phyloP scores from a whole-genome alignment of 2,329 filamentous ascomycete genomes.

The Venturia asperata region DNA sequence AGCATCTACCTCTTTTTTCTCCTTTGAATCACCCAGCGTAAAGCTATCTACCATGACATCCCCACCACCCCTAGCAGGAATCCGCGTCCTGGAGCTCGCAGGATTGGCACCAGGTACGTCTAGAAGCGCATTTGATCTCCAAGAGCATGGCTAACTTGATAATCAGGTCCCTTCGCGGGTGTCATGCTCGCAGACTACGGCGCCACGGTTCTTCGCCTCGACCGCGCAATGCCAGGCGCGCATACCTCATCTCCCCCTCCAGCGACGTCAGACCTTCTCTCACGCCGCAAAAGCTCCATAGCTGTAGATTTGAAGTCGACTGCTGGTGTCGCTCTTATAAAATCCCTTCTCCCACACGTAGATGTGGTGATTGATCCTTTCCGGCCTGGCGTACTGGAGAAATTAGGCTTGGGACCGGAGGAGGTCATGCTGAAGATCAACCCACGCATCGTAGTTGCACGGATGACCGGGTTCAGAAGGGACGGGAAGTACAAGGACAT shows the following conservation, averaged over 20 bases:
- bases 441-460: conserved; percentile 68
- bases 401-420: conserved; percentile 66
- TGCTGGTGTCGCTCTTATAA: conserved; percentile 58
- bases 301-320: conserved; percentile 69
- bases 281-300: conserved; percentile 74
- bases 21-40: neutral
- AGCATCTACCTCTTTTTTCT: neutral
- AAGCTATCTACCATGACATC: conserved; percentile 19
- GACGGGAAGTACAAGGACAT: conserved; percentile 80
- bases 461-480: conserved; percentile 83
- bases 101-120: conserved; percentile 51
- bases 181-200: conserved; percentile 81
- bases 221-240: conserved; percentile 49
- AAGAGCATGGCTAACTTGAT: conserved; percentile 15
- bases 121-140: conserved; percentile 20
- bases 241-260: conserved; percentile 34
- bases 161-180: conserved; percentile 73
- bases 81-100: conserved; percentile 60
- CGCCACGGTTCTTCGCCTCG: conserved; percentile 79
- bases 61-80: conserved; percentile 47
- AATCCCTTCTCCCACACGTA: conserved; percentile 52
- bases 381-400: conserved; percentile 83
- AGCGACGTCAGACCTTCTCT: conserved; percentile 64
- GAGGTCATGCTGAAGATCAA: conserved; percentile 60
- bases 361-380: conserved; percentile 92